phyloP scores from a whole-genome alignment of 2,329 filamentous ascomycete species.

The Aspergillus carbonarius region DNA sequence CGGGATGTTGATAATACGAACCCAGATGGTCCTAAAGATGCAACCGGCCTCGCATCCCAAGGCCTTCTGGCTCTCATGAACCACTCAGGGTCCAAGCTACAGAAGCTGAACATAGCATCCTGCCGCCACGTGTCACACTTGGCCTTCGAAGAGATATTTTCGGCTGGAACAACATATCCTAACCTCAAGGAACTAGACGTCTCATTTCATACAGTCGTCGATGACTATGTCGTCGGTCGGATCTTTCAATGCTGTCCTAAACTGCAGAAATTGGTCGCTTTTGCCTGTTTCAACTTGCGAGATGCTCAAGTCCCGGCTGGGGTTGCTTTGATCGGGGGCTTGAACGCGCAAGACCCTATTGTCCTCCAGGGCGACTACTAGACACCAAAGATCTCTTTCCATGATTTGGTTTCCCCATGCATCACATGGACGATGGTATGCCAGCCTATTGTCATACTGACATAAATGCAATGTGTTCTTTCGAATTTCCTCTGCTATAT shows the following conservation, averaged over 20 bases:
- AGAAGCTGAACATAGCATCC: conserved; percentile 72
- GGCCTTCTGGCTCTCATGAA: conserved; percentile 80
- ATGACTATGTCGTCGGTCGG: conserved; percentile 45
- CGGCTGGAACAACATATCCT: conserved; percentile 61
- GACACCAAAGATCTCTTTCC: not conserved
- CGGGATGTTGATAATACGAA: conserved; percentile 72
- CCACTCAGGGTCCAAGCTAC: conserved; percentile 70
- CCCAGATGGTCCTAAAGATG: conserved; percentile 61
- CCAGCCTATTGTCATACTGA: not conserved
- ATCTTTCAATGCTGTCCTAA: conserved; percentile 49
- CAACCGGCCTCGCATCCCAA: conserved; percentile 70
- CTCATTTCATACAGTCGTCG: conserved; percentile 59
- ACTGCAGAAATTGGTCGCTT: conserved; percentile 58
- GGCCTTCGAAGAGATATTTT: conserved; percentile 75
- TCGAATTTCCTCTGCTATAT: not conserved
- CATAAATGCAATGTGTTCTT: not conserved
- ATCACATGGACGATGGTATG: not conserved
- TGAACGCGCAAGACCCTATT: conserved; percentile 58
- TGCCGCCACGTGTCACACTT: conserved; percentile 76
- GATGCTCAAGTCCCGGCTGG: conserved; percentile 57
- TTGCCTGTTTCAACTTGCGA: conserved; percentile 62
- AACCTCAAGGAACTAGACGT: conserved; percentile 71
- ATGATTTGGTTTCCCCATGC: not conserved
- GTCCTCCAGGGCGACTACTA: conserved; percentile 30
- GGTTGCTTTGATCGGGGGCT: conserved; percentile 60